phyloP scores from a whole-genome alignment of 2,329 filamentous ascomycete genomes.

The Penicillium nordicum region DNA sequence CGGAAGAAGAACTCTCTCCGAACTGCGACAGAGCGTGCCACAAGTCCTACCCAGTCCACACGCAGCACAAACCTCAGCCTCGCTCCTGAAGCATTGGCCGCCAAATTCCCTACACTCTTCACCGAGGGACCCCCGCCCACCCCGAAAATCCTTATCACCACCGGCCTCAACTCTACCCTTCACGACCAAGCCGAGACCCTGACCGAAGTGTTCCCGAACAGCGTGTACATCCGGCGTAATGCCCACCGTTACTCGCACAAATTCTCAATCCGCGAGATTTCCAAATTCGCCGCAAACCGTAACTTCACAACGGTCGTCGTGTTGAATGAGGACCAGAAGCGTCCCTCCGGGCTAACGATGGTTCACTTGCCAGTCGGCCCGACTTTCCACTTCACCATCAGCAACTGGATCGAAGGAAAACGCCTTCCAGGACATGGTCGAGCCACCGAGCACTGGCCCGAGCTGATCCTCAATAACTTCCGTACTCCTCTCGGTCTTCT shows the following conservation, averaged over 20 bases:
- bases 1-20: slow-evolving; percentile 35
- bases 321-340: slow-evolving; percentile 85
- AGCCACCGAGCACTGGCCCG: slow-evolving; percentile 83
- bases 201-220: slow-evolving; percentile 76
- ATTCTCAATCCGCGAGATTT: slow-evolving; percentile 88
- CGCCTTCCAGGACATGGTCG: slow-evolving; percentile 87
- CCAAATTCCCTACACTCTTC: slow-evolving; percentile 61
- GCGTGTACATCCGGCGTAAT: slow-evolving; percentile 77
- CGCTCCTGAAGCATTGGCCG: slow-evolving; percentile 58
- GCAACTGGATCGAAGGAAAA: slow-evolving; percentile 85
- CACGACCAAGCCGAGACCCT: slow-evolving; percentile 79
- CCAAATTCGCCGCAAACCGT: slow-evolving; percentile 75
- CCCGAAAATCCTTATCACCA: slow-evolving; percentile 90
- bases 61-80: slow-evolving; percentile 58
- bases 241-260: slow-evolving; percentile 82
- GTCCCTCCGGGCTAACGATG: slow-evolving; percentile 74
- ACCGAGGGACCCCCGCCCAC: slow-evolving; percentile 49
- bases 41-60: slow-evolving; percentile 55
- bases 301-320: slow-evolving; percentile 82
- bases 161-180: slow-evolving; percentile 80
- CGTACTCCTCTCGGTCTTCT: slow-evolving; percentile 86
- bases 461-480: slow-evolving; percentile 91
- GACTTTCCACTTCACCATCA: slow-evolving; percentile 87
- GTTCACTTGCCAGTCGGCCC: slow-evolving; percentile 81
- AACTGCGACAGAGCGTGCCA: slow-evolving; percentile 48